phyloP scores from a whole-genome alignment of 371 early-diverging fungal species.

The Umbelopsis sp. region DNA sequence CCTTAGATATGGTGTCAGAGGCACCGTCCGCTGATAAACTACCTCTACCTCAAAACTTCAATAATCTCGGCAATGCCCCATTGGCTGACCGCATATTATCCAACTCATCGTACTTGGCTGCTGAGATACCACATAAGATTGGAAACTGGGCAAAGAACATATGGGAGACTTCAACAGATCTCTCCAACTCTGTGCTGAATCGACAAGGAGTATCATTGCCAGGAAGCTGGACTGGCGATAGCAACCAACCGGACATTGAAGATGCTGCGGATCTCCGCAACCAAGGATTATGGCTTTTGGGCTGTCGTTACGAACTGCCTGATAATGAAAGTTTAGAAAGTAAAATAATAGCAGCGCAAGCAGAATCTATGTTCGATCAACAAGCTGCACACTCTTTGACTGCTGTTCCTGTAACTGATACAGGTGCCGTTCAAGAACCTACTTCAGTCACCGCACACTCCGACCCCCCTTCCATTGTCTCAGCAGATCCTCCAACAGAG shows the following conservation, averaged over 20 bases:
- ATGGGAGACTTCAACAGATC: slow-evolving; percentile 44
- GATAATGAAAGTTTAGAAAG: slow-evolving; percentile 22
- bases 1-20: not conserved
- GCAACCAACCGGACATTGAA: slow-evolving; percentile 3
- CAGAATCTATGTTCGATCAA: slow-evolving; percentile 3
- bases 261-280: slow-evolving; percentile 18
- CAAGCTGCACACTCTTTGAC: not conserved
- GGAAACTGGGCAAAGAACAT: slow-evolving; percentile 54
- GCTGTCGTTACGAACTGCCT: slow-evolving; percentile 32
- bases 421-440: not conserved
- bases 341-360: slow-evolving; percentile 11
- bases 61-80: slow-evolving; percentile 49
- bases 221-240: slow-evolving; percentile 13
- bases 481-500: not conserved
- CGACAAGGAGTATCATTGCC: slow-evolving; percentile 21
- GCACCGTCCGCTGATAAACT: not conserved
- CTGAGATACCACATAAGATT: slow-evolving; percentile 54
- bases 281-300: slow-evolving; percentile 40
- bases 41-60: slow-evolving; percentile 45
- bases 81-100: slow-evolving; percentile 49
- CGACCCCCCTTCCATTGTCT: too few species aligned
- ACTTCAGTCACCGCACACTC: too few species aligned
- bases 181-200: slow-evolving; percentile 31
- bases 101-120: slow-evolving; percentile 54
- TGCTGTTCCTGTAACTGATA: not conserved